These are phyloP conservation scores for Mimosa bimucronata DNA, from an alignment of 306 rosid species.

Conservation along the genomic window DNA sequence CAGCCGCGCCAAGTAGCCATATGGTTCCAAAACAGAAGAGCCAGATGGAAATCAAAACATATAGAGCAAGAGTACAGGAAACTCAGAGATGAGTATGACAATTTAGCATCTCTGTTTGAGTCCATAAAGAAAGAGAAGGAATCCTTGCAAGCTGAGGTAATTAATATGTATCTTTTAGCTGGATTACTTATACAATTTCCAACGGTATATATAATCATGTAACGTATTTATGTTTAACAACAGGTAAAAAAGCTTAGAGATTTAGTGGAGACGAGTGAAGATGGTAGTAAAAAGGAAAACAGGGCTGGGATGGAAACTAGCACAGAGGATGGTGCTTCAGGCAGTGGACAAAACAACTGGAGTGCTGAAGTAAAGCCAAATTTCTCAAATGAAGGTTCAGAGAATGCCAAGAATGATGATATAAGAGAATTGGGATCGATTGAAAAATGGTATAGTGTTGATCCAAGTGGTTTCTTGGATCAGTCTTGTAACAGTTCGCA, in stretches of 20 bases:
- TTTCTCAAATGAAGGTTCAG: conserved; percentile 44
- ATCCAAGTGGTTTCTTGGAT: conserved; percentile 54
- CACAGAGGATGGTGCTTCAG: conserved; percentile 49
- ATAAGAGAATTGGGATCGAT: conserved; percentile 45
- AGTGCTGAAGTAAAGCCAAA: conserved; percentile 44
- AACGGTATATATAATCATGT: conserved; percentile 8
- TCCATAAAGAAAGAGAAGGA: conserved; percentile 74
- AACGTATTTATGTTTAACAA: conserved; percentile 13
- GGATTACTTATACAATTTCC: not conserved
- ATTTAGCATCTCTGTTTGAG: conserved; percentile 61
- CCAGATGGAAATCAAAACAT: conserved; percentile 92
- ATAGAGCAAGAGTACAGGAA: conserved; percentile 68
- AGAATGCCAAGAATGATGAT: conserved; percentile 37
- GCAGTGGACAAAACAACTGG: conserved; percentile 40
- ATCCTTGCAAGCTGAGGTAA: conserved; percentile 76
- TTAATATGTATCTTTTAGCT: conserved; percentile 17
- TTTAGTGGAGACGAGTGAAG: conserved; percentile 37
- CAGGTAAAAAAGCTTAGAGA: conserved; percentile 69
- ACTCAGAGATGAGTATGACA: conserved; percentile 68
- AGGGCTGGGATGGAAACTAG: conserved; percentile 40
- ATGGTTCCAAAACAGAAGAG: conserved; percentile 96
- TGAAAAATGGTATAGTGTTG: conserved; percentile 63
- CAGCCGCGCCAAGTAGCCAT: conserved; percentile 94
- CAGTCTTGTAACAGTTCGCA: conserved; percentile 58
- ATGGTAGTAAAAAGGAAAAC: conserved; percentile 32